Conservation (phyloP, 2,329 filamentous ascomycete genomes). For the Fusarium vanettenii region DNA sequence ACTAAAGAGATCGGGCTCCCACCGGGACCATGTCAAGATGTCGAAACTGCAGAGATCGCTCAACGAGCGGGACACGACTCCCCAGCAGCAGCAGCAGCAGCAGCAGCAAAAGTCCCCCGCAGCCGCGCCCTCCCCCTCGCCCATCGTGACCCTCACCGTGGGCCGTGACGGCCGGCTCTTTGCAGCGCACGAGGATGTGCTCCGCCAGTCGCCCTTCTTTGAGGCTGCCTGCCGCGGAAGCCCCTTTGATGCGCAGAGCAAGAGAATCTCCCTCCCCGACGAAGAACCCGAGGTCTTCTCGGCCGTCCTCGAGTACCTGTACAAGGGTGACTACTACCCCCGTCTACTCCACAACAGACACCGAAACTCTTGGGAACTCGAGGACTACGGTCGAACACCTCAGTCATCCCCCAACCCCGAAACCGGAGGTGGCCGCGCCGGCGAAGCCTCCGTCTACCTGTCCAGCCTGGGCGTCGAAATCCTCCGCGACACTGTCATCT, state of each 20-base stretch:
- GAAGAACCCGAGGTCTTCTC: conserved; percentile 94
- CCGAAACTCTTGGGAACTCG: conserved; percentile 89
- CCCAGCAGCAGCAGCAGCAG: neutral
- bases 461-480: conserved; percentile 79
- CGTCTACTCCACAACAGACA: conserved; percentile 88
- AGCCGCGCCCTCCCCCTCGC: conserved; percentile 59
- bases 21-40: conserved; percentile 81
- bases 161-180: conserved; percentile 89
- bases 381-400: conserved; percentile 67
- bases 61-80: conserved; percentile 63
- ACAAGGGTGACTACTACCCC: conserved; percentile 96
- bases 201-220: conserved; percentile 88
- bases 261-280: conserved; percentile 77
- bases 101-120: conserved; percentile 23
- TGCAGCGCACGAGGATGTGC: conserved; percentile 93
- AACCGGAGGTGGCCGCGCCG: conserved; percentile 58
- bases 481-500: conserved; percentile 92
- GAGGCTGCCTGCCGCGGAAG: conserved; percentile 76
- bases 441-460: conserved; percentile 73
- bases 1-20: conserved; percentile 71
- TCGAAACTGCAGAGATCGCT: conserved; percentile 89
- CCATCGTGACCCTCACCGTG: conserved; percentile 89
- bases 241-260: conserved; percentile 80
- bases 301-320: conserved; percentile 93
- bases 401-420: conserved; percentile 64